These are phyloP conservation scores for Aphanomyces cochlioides DNA, from an alignment of 352 stramenopile species.

Conservation along the genomic window DNA sequence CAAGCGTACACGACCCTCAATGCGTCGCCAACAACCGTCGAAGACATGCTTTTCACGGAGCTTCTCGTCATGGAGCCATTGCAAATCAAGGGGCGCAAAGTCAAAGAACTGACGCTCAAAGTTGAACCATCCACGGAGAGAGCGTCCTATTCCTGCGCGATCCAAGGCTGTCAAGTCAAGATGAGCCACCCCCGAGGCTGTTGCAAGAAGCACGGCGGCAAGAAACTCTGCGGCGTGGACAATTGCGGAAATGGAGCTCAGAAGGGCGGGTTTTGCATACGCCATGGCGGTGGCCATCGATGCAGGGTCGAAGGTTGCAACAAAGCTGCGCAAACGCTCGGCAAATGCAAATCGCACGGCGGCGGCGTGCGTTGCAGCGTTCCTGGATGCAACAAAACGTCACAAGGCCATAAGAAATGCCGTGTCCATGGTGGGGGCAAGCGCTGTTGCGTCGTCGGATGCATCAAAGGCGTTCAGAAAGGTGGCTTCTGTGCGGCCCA, in stretches of 20 bases:
- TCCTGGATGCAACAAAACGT: slow-evolving; percentile 77
- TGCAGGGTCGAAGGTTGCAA: slow-evolving; percentile 63
- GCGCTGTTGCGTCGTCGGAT: slow-evolving; percentile 53
- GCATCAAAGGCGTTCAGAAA: slow-evolving; percentile 77
- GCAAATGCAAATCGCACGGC: slow-evolving; percentile 78
- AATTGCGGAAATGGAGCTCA: slow-evolving; percentile 75
- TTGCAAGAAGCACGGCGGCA: slow-evolving; percentile 78
- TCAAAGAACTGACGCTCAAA: background rate
- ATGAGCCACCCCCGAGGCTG: background rate
- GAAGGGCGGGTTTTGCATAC: slow-evolving; percentile 79
- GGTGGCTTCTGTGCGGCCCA: slow-evolving; percentile 39
- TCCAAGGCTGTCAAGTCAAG: background rate
- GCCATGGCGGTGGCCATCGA: slow-evolving; percentile 73
- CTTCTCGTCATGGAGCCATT: background rate
- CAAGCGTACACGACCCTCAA: background rate
- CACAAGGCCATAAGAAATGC: slow-evolving; percentile 78
- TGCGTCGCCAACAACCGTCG: background rate
- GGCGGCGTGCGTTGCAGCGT: slow-evolving; percentile 82
- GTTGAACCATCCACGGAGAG: background rate
- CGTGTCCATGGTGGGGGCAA: slow-evolving; percentile 85
- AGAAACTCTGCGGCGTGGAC: slow-evolving; percentile 65
- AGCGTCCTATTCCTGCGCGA: background rate
- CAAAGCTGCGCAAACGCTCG: slow-evolving; percentile 66
- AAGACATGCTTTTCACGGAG: background rate
- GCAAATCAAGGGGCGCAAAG: background rate